These are phyloP conservation scores for Metrosideros polymorpha DNA, from an alignment of 441 rosid species.

Conservation along the genomic window DNA sequence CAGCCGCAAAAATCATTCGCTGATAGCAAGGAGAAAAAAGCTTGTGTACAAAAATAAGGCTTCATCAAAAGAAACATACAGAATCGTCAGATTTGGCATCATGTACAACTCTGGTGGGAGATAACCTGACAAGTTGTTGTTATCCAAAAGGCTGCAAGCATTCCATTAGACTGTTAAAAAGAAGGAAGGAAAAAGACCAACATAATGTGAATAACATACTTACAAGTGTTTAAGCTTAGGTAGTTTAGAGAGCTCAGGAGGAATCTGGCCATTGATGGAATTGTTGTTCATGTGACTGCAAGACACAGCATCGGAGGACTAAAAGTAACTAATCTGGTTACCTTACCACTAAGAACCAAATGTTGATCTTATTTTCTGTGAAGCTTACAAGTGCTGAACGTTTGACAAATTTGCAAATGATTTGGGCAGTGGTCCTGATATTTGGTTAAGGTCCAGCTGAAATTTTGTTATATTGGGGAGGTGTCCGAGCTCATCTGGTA, in stretches of 20 bases:
- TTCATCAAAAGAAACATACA: neutral
- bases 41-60: neutral
- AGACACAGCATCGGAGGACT: neutral
- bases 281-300: conserved; percentile 13
- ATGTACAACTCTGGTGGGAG: neutral
- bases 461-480: neutral
- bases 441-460: neutral
- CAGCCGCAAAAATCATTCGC: neutral
- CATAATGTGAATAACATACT: neutral
- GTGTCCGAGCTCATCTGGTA: conserved; percentile 10
- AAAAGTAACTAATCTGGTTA: neutral
- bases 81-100: neutral
- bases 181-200: neutral
- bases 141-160: conserved; percentile 11
- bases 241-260: conserved; percentile 2
- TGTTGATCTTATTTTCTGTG: neutral
- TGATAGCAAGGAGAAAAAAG: neutral
- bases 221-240: neutral
- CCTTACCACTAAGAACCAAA: neutral
- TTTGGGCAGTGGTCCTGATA: conserved; percentile 7
- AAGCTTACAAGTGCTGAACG: neutral
- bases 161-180: neutral
- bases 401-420: conserved; percentile 2
- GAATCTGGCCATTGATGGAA: conserved; percentile 8
- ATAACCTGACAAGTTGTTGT: conserved; percentile 8